Base-by-base conservation (phyloP, 805 yeast genomes). In the Ogataea paradorogensis region DNA sequence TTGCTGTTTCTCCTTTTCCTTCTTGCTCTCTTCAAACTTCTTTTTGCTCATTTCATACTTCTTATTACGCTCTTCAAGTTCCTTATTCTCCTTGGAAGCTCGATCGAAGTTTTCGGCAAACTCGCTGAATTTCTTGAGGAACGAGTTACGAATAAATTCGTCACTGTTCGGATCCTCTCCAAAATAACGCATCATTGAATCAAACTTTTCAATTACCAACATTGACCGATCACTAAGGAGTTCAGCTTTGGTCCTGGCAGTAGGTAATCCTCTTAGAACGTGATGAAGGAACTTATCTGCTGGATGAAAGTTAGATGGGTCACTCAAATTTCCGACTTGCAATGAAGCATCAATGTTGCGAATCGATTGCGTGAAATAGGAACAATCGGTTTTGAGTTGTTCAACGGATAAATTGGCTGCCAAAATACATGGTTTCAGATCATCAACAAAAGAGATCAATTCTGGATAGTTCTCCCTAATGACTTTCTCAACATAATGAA, bases 401-500 rank as follows among this genome's bases (percentile, higher is more conserved):
- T 93, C 98, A 35, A 93, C 71, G 0, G 95, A 80, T 8, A 89
- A 65, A 48, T 84, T 88, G 6, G 86, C 74, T 7, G 85, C 85
- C 40, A 70, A 65, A 45, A 67, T 54, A 46, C 82, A 70, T 35
- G 81, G 69, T 50, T 71, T 62, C 56, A 84, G 63, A 38, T 93
- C 97, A 33, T 80, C 80, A n/a, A 82, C 69, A 60, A 93, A 91
- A 1, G 68, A 66, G 21, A 82, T 80, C 52, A 80, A 73, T 30
- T 86, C 86, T 1, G 97, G 95, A 60, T 87, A 87, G 22, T 84
- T 79, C 31, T 76, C 79, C 48, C 99, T 71, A n/a, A 95, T 76
- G 32, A 88, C 78, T 51, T 80, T 84, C 61, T 93, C 99, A 39
- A 95, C 88, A 61, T 90, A 90, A 58, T 95, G 96, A 53, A 93